Evolutionary conservation across 2,329 filamentous ascomycete species (phyloP).

Genomic region (Verticillium zaregamsianum): DNA sequence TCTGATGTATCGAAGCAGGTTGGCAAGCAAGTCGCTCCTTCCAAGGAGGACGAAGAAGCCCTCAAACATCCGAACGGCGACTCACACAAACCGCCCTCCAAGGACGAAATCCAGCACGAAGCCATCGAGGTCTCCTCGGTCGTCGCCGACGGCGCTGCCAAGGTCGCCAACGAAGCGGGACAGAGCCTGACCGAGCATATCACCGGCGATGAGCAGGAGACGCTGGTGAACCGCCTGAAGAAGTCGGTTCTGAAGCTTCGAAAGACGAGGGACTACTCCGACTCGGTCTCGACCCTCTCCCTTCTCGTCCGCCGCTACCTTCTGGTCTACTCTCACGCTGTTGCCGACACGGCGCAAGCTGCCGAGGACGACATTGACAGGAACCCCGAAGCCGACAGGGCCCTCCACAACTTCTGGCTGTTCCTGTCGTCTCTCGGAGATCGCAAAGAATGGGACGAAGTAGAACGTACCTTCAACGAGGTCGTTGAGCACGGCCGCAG

Average conservation of each 20-base stretch:
- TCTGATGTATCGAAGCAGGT: conserved; percentile 72
- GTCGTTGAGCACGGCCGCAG: conserved; percentile 70
- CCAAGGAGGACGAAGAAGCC: conserved; percentile 52
- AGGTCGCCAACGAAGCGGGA: conserved; percentile 55
- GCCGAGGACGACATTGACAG: conserved; percentile 67
- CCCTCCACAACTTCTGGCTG: conserved; percentile 75
- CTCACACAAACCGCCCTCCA: conserved; percentile 38
- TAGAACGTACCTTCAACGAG: conserved; percentile 63
- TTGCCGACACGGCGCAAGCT: conserved; percentile 61
- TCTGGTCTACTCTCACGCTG: conserved; percentile 68
- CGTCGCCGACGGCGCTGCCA: conserved; percentile 47
- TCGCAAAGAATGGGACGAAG: conserved; percentile 66
- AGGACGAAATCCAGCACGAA: conserved; percentile 60
- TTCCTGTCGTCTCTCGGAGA: conserved; percentile 79
- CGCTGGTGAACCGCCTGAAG: conserved; percentile 72
- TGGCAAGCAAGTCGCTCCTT: conserved; percentile 69
- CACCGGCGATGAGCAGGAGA: conserved; percentile 66
- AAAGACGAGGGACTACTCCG: conserved; percentile 74
- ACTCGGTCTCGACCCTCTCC: conserved; percentile 77
- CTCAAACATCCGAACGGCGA: conserved; percentile 35
- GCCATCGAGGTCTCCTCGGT: conserved; percentile 50
- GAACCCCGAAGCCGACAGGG: conserved; percentile 71
- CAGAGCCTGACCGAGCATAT: conserved; percentile 72
- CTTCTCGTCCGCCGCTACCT: conserved; percentile 75
- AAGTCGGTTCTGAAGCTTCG: conserved; percentile 70